Conservation (phyloP, 371 early-diverging fungal genomes). For the Basidiobolus meristosporus region DNA sequence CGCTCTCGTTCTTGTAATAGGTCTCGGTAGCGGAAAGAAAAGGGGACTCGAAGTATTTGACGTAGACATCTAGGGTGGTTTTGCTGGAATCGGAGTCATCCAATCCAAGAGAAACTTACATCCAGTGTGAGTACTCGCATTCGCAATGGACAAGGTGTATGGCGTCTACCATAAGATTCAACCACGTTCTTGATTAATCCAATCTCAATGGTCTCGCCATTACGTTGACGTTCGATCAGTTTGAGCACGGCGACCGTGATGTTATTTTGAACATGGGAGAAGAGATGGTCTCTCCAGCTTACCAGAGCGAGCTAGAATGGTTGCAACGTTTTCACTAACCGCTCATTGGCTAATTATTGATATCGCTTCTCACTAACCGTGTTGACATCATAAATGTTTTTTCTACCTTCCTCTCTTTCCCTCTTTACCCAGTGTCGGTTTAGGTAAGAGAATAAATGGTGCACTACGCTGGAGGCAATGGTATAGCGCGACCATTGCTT, state of each 20-base stretch:
- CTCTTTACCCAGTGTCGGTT: slow-evolving; percentile 94
- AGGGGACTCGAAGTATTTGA: slow-evolving; percentile 57
- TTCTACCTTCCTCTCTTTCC: slow-evolving; percentile 82
- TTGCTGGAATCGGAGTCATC: slow-evolving; percentile 63
- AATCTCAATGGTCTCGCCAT: slow-evolving; percentile 80
- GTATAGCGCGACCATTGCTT: slow-evolving; percentile 78
- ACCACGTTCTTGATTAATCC: slow-evolving; percentile 69
- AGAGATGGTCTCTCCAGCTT: slow-evolving; percentile 75
- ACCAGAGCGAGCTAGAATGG: slow-evolving; percentile 48
- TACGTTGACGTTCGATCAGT: slow-evolving; percentile 66
- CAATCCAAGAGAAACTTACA: slow-evolving; percentile 35
- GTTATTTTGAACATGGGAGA: slow-evolving; percentile 50
- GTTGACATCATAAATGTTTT: slow-evolving; percentile 80
- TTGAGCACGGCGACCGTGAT: slow-evolving; percentile 70
- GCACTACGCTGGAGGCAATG: slow-evolving; percentile 57
- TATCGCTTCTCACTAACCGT: slow-evolving; percentile 60
- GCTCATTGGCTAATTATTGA: neutral
- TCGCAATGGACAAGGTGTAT: neutral
- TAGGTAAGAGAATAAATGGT: slow-evolving; percentile 83
- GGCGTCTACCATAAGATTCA: slow-evolving; percentile 57
- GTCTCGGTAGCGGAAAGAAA: slow-evolving; percentile 60
- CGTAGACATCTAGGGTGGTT: slow-evolving; percentile 71
- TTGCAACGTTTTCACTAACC: neutral
- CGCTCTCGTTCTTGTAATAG: slow-evolving; percentile 74
- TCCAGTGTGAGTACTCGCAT: neutral